phyloP scores from a whole-genome alignment of 2,329 filamentous ascomycete species.

The Fusarium succisae region DNA sequence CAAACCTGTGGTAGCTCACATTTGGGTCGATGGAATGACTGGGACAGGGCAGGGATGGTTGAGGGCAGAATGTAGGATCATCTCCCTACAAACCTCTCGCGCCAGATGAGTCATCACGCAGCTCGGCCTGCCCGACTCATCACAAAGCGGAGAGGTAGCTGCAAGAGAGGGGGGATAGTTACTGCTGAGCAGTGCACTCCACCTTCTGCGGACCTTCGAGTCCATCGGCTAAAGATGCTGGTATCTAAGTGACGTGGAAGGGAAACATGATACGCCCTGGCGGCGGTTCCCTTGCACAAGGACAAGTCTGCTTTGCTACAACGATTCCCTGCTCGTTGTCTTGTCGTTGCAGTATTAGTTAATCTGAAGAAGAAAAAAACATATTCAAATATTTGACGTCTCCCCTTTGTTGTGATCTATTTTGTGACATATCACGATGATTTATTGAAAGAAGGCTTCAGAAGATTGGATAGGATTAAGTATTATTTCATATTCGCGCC shows the following conservation, averaged over 20 bases:
- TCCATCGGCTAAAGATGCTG: conserved; percentile 48
- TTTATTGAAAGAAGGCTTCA: neutral
- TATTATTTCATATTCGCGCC: neutral
- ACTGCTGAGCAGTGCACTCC: conserved; percentile 36
- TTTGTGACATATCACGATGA: neutral
- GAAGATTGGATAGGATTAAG: neutral
- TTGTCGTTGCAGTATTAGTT: conserved; percentile 56
- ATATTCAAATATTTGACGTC: conserved; percentile 29
- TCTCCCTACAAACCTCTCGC: conserved; percentile 41
- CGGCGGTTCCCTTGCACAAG: conserved; percentile 44
- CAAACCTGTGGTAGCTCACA: conserved; percentile 25
- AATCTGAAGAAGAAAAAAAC: conserved; percentile 48
- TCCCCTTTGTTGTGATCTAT: neutral
- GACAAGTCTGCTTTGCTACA: conserved; percentile 49
- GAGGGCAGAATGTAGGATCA: conserved; percentile 41
- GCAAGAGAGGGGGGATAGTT: conserved; percentile 25
- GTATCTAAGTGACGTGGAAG: conserved; percentile 43
- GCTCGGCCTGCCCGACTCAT: conserved; percentile 31
- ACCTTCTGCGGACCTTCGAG: conserved; percentile 32
- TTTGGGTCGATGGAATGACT: conserved; percentile 2
- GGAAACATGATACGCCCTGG: conserved; percentile 44
- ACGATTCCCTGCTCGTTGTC: conserved; percentile 52
- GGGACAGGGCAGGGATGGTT: conserved; percentile 23
- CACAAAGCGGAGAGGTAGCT: conserved; percentile 15
- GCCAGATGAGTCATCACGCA: conserved; percentile 15